phyloP scores from a whole-genome alignment of 768 basidiomycete species.

The Porphyrellus cyaneotinctus region DNA sequence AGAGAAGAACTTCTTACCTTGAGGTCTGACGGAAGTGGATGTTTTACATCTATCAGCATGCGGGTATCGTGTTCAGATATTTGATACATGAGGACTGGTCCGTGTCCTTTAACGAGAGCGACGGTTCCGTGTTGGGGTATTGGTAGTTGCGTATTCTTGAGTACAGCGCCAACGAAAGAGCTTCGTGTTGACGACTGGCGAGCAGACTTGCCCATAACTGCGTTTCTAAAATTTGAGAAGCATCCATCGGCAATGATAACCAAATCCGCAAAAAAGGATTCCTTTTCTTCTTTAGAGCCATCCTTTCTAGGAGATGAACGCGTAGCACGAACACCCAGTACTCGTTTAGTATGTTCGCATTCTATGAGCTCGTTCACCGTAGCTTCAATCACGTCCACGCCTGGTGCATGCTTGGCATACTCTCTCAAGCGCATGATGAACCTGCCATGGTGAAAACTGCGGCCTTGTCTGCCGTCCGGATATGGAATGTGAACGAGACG shows the following conservation, averaged over 20 bases:
- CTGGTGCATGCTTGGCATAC: constrained; percentile 53
- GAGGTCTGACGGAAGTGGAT: constrained; percentile 76
- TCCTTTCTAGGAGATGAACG: constrained; percentile 33
- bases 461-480: constrained; percentile 64
- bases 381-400: constrained; percentile 82
- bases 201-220: constrained; percentile 53
- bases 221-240: constrained; percentile 83
- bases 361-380: constrained; percentile 76
- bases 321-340: constrained; percentile 66
- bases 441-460: constrained; percentile 91
- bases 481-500: constrained; percentile 86
- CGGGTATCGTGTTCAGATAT: constrained; percentile 86
- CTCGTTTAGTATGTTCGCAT: constrained; percentile 43
- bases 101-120: constrained; percentile 70
- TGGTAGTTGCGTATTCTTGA: constrained; percentile 72
- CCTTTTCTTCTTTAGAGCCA: constrained; percentile 38
- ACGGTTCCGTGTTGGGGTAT: constrained; percentile 82
- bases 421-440: constrained; percentile 79
- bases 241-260: constrained; percentile 93
- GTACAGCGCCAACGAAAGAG: constrained; percentile 81
- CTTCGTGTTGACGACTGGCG: constrained; percentile 56
- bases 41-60: constrained; percentile 88
- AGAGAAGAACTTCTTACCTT: constrained; percentile 43
- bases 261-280: constrained; percentile 66
- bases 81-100: constrained; percentile 92